Conservation (phyloP, 306 rosid species). For the Ormosia emarginata region DNA sequence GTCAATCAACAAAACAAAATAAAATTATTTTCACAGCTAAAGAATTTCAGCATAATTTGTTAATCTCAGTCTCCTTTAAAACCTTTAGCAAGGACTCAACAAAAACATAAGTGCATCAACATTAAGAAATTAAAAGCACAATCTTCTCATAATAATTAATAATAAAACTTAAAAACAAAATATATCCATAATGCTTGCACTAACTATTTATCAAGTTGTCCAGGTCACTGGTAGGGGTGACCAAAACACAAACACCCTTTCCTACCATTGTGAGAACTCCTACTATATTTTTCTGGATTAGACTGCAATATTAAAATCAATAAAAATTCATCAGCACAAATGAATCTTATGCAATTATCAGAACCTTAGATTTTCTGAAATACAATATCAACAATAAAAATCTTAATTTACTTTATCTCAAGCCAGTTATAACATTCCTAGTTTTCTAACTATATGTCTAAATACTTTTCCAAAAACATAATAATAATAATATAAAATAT, state of each 20-base stretch:
- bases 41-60: neutral
- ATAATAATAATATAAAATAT: too few species aligned
- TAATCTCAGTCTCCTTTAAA: conserved; percentile 9
- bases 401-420: neutral
- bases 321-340: conserved; percentile 1
- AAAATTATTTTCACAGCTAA: neutral
- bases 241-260: conserved; percentile 61
- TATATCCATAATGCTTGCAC: neutral
- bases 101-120: neutral
- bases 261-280: conserved; percentile 97
- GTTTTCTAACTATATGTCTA: too few species aligned
- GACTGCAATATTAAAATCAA: conserved; percentile 49
- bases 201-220: conserved; percentile 36
- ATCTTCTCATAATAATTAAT: neutral
- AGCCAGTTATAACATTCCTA: neutral
- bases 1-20: neutral
- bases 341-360: neutral
- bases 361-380: neutral
- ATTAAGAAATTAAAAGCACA: neutral
- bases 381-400: neutral
- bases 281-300: conserved; percentile 86
- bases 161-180: neutral
- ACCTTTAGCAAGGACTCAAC: neutral
- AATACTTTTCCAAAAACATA: too few species aligned
- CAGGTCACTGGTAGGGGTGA: conserved; percentile 89